phyloP scores from a whole-genome alignment of 805 yeast genomes.

The Nakazawaea ernobii region DNA sequence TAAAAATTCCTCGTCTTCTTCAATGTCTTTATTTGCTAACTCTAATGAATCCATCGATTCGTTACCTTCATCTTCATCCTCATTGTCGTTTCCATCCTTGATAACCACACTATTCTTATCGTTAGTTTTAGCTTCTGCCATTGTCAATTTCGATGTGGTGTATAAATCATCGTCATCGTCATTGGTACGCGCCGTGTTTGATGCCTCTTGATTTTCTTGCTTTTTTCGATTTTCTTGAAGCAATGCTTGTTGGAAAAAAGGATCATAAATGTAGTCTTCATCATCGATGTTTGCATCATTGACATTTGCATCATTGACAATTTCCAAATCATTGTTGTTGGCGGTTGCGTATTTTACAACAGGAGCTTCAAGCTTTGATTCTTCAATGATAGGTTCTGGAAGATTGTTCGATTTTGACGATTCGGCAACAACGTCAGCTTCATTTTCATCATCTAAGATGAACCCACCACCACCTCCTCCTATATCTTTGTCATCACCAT shows the following conservation, averaged over 20 bases:
- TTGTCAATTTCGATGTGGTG: neutral
- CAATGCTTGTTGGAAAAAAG: too few species aligned
- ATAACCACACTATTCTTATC: too few species aligned
- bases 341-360: neutral
- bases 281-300: neutral
- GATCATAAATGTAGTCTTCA: too few species aligned
- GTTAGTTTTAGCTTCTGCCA: neutral
- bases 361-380: neutral
- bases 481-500: neutral
- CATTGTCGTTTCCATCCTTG: neutral
- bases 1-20: neutral
- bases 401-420: neutral
- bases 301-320: conserved; percentile 1
- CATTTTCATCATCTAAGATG: neutral
- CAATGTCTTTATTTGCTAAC: conserved; percentile 6
- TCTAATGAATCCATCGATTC: conserved; percentile 9
- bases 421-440: neutral
- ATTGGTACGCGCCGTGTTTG: neutral
- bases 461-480: conserved; percentile 6
- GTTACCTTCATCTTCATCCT: conserved; percentile 1
- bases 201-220: too few species aligned
- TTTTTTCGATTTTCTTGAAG: too few species aligned
- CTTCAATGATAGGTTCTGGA: neutral
- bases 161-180: neutral
- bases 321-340: neutral